Evolutionary conservation across 225 moss, liverwort and hornwort genomes (phyloP), one percentile per base, ranked within the genome.

Genomic region (Rhytidiadelphus loreus): DNA sequence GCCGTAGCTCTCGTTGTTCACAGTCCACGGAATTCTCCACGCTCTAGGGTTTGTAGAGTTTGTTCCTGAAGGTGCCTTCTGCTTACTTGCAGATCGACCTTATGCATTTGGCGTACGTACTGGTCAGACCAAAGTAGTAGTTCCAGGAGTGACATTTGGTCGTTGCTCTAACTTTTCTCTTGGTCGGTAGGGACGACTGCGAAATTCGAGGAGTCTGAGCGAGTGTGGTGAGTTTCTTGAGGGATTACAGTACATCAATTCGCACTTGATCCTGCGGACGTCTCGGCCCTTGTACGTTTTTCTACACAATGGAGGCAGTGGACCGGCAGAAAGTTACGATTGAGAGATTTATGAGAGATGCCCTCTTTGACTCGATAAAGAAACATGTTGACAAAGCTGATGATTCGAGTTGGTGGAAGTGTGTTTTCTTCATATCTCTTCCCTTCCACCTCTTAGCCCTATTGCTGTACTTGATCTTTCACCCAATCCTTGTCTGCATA

Each of bases 351-450:
- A 4, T 69, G 23, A 3, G 3, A 69, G 12, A 13, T 23, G 23
- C 39, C 39, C 39, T 69, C 22, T 1, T 39, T 17, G 69, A 23
- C 23, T 39, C 0, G 2, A 4, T 8, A 0, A 2, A 4, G 1
- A 69, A 23, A 13, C 3, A 7, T 7, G 7, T 1, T 39, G 7
- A 0, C 39, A 41, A 8, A 24, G 11, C 5, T 25, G 8, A 15
- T 6, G 26, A 15, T 6, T 41, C 41, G 2, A 13, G 0, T 9
- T 39, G 70, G 70, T 4, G 39, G 70, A 5, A 3, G 14, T 70
- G 41, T 68, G 39, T 39, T 23, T 0, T 4, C 23, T 2, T 6
- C 25, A 14, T 70, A 25, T 41, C 6, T 43, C 4, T 71, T 14
- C 29, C 44, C 72, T 44, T 72, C 12, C 0, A 13, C 7, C 3